Evolutionary conservation across 2,329 filamentous ascomycete genomes (phyloP).

Genomic region (Penicillium sclerotigenum): DNA sequence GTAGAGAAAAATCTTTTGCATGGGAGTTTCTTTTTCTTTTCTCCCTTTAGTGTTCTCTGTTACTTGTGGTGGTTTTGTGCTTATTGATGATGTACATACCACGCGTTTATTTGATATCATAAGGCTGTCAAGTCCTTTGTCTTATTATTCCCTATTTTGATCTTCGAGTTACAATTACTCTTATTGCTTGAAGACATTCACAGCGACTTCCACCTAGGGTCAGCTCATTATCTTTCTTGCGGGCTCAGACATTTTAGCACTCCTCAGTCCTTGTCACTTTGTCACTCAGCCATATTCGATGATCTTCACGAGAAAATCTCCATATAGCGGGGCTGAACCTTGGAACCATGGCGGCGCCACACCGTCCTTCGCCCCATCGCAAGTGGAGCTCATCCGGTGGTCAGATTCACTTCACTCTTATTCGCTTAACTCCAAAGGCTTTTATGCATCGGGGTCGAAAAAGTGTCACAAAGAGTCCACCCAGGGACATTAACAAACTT

Average conservation of each 20-base stretch:
- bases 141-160: neutral
- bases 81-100: constrained; percentile 11
- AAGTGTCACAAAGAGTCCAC: too few relatives aligned
- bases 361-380: neutral
- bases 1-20: constrained; percentile 2
- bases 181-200: neutral
- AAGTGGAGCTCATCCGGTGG: neutral
- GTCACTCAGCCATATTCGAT: too few relatives aligned
- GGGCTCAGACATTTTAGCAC: neutral
- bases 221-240: neutral
- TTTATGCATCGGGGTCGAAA: too few relatives aligned
- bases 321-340: neutral
- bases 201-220: neutral
- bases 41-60: neutral
- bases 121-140: neutral
- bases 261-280: neutral
- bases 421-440: neutral
- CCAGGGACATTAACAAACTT: neutral
- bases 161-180: neutral
- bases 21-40: neutral
- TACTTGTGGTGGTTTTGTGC: neutral
- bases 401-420: neutral
- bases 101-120: neutral
- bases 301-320: too few relatives aligned
- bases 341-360: neutral